Conservation (phyloP, 495 filamentous ascomycete genomes). For the Cladorrhinum samala region DNA sequence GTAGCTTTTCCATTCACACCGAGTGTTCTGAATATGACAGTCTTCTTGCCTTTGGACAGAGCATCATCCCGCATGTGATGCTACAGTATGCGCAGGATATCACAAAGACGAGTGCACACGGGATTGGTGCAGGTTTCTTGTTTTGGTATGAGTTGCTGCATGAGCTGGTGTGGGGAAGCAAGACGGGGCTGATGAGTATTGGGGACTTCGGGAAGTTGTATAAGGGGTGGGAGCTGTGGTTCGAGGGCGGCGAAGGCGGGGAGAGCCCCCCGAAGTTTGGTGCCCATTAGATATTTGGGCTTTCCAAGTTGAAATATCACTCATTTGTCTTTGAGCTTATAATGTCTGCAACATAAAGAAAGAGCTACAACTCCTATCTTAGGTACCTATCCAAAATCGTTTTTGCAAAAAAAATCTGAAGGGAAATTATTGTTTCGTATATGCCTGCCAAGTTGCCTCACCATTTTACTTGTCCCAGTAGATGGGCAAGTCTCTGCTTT, state of each 20-base stretch:
- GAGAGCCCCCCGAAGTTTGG: background rate
- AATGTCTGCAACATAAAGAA: too few relatives aligned
- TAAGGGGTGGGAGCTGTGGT: background rate
- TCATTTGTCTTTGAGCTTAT: too few relatives aligned
- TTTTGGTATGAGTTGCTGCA: slow-evolving; percentile 14
- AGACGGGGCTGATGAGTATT: slow-evolving; percentile 6
- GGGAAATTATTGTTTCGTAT: too few relatives aligned
- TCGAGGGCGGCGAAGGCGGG: background rate
- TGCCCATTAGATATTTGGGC: too few relatives aligned
- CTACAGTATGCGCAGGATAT: slow-evolving; percentile 1
- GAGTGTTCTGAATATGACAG: slow-evolving; percentile 5
- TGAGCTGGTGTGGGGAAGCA: slow-evolving; percentile 9
- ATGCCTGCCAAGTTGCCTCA: too few relatives aligned
- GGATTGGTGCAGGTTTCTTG: background rate
- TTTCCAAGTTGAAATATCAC: too few relatives aligned
- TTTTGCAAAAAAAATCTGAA: too few relatives aligned
- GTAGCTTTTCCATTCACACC: slow-evolving; percentile 1
- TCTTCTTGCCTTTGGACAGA: slow-evolving; percentile 5
- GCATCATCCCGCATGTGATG: slow-evolving; percentile 10
- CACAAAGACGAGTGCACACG: background rate
- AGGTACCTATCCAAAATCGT: too few relatives aligned
- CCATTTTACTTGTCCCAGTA: too few relatives aligned
- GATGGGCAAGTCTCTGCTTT: too few relatives aligned
- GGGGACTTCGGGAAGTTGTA: background rate
- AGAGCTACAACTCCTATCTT: too few relatives aligned